Conservation (phyloP, 2,329 filamentous ascomycete species). For the Fusarium azukiicola region DNA sequence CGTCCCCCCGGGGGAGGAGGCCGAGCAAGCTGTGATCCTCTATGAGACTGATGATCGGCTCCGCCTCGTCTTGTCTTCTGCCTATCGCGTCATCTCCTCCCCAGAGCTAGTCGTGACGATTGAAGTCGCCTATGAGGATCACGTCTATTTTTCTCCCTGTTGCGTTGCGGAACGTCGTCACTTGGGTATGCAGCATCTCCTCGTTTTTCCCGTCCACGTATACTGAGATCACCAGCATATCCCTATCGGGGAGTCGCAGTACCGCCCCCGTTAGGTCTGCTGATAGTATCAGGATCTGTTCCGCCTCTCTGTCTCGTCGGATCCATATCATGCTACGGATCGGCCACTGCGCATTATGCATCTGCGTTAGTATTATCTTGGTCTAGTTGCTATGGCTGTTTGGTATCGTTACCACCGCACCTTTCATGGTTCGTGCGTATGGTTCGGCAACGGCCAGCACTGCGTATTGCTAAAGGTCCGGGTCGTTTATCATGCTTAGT, state of each 20-base stretch:
- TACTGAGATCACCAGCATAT: neutral
- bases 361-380: neutral
- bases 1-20: conserved; percentile 59
- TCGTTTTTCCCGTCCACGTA: neutral
- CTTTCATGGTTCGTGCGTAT: neutral
- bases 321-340: conserved; percentile 12
- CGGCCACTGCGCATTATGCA: neutral
- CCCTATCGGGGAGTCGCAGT: neutral
- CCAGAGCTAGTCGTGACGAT: conserved; percentile 42
- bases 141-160: neutral
- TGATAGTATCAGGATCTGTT: neutral
- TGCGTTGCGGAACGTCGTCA: neutral
- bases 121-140: neutral
- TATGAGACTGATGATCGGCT: conserved; percentile 61
- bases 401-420: neutral
- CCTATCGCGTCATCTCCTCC: conserved; percentile 40
- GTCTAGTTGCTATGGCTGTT: neutral
- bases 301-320: neutral
- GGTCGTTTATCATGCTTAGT: no score
- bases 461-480: neutral
- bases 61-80: conserved; percentile 59
- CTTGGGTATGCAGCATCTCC: neutral
- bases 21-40: conserved; percentile 56
- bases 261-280: neutral
- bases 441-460: neutral